A percentile compares a stretch with the other conserved stretches of the same genome.
phyloP scores from a whole-genome alignment of 352 stramenopile species.

The Sclerospora graminicola region DNA sequence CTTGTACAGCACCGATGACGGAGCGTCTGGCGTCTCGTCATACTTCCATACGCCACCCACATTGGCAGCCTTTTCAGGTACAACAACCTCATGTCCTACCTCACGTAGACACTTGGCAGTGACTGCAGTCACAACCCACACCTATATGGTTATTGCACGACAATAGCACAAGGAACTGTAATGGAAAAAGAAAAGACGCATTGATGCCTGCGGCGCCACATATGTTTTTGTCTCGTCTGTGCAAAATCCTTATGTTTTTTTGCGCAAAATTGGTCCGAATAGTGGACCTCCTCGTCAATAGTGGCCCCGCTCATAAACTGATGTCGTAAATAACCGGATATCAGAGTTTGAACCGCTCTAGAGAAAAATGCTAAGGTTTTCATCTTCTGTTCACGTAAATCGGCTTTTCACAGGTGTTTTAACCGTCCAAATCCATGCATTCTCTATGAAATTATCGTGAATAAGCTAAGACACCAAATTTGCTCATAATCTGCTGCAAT shows the following conservation, averaged over 20 bases:
- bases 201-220: constrained; percentile 64
- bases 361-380: too few relatives aligned
- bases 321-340: too few relatives aligned
- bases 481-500: too few relatives aligned
- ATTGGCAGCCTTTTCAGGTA: constrained; percentile 56
- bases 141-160: background rate
- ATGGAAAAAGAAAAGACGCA: constrained; percentile 18
- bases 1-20: constrained; percentile 60
- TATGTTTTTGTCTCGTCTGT: too few relatives aligned
- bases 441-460: too few relatives aligned
- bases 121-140: constrained; percentile 24
- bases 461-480: constrained; percentile 11
- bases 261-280: constrained; percentile 63
- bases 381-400: too few relatives aligned
- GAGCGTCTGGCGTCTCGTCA: constrained; percentile 31
- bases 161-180: background rate
- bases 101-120: constrained; percentile 55
- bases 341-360: too few relatives aligned
- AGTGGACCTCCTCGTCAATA: too few relatives aligned
- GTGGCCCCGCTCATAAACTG: too few relatives aligned
- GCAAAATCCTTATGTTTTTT: too few relatives aligned
- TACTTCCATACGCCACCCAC: constrained; percentile 79
- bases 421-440: too few relatives aligned
- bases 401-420: too few relatives aligned
- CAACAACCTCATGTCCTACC: constrained; percentile 50